phyloP scores from a whole-genome alignment of 202 grass and related monocot species.

The Elaeis oleifera region DNA sequence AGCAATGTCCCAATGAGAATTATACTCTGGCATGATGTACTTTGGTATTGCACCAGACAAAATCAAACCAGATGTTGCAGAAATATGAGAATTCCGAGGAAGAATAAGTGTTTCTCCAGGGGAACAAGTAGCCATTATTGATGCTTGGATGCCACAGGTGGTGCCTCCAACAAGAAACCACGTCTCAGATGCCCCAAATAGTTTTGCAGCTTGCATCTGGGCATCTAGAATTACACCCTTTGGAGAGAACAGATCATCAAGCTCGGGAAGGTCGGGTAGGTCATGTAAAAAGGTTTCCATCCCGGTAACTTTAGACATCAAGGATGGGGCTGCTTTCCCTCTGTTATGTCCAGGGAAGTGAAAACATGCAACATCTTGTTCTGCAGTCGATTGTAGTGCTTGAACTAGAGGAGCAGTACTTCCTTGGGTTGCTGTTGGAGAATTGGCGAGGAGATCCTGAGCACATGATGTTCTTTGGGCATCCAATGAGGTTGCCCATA shows the following conservation, averaged over 20 bases:
- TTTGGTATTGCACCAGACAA: conserved; percentile 57
- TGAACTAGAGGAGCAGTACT: conserved; percentile 40
- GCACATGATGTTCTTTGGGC: conserved; percentile 1
- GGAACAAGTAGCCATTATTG: conserved; percentile 81
- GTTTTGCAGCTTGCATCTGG: conserved; percentile 35
- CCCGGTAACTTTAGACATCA: conserved; percentile 41
- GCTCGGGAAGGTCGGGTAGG: conserved; percentile 70
- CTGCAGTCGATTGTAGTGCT: conserved; percentile 51
- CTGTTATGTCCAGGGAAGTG: conserved; percentile 90
- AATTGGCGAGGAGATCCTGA: conserved; percentile 14
- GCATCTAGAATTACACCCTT: conserved; percentile 69
- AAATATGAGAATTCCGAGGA: conserved; percentile 73
- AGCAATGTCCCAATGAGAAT: conserved; percentile 61
- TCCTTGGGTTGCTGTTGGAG: conserved; percentile 13
- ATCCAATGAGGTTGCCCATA: conserved; percentile 13
- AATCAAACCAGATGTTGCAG: conserved; percentile 57
- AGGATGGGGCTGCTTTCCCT: conserved; percentile 49
- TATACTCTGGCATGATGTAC: conserved; percentile 74
- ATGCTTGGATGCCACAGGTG: conserved; percentile 80
- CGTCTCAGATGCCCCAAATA: conserved; percentile 67
- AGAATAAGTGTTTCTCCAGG: conserved; percentile 49
- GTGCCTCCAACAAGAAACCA: conserved; percentile 81
- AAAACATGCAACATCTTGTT: conserved; percentile 58
- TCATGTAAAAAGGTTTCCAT: conserved; percentile 39
- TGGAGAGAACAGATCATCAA: conserved; percentile 79